Evolutionary conservation across 169 alveolate species (phyloP).

Genomic region (Plasmodium malariae): DNA sequence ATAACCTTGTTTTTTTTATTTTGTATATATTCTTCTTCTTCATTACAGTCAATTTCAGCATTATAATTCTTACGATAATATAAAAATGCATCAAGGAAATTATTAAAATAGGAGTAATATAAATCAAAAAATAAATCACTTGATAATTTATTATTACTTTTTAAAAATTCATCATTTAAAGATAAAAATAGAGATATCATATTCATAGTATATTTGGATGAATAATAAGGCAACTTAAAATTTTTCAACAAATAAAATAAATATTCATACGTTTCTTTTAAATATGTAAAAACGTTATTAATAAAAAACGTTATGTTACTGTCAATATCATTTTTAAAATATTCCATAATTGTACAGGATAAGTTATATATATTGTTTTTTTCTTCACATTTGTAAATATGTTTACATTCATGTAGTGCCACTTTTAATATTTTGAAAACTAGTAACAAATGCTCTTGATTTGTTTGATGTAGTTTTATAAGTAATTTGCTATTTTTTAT

Average conservation of each 20-base stretch:
- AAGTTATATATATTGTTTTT: constrained; percentile 72
- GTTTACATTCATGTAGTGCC: constrained; percentile 74
- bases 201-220: constrained; percentile 74
- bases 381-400: constrained; percentile 59
- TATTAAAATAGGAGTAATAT: constrained; percentile 49
- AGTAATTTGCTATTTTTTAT: constrained; percentile 64
- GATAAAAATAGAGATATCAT: constrained; percentile 75
- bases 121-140: constrained; percentile 62
- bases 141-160: constrained; percentile 30
- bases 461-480: constrained; percentile 66
- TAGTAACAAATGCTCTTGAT: constrained; percentile 71
- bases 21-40: constrained; percentile 32
- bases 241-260: constrained; percentile 61
- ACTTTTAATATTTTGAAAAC: constrained; percentile 60
- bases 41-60: constrained; percentile 55
- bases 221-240: constrained; percentile 65
- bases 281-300: constrained; percentile 48
- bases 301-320: constrained; percentile 54
- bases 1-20: constrained; percentile 31
- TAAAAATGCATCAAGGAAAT: constrained; percentile 44
- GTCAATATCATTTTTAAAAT: constrained; percentile 74
- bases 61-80: constrained; percentile 60
- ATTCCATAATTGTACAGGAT: constrained; percentile 54
- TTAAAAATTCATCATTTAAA: constrained; percentile 28
- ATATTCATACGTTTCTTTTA: constrained; percentile 76